A percentile compares a stretch with the other conserved stretches of the same genome.
phyloP scores from a whole-genome alignment of 1,284 basidiomycete genomes.

The Ceratorhiza oryzae-sativae region DNA sequence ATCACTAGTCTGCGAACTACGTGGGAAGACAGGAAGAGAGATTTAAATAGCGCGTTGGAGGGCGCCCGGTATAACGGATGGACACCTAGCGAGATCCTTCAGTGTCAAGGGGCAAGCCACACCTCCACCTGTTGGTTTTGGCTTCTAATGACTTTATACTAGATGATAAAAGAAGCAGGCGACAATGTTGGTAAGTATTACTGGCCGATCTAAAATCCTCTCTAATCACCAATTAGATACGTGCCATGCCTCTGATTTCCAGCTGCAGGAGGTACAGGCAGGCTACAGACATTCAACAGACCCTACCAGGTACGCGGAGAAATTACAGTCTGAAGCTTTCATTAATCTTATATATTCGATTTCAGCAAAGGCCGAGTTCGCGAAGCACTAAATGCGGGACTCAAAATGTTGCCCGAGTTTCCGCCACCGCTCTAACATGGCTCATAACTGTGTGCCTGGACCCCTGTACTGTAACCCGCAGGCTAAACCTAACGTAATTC shows the following conservation, averaged over 20 bases:
- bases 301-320: conserved; percentile 12
- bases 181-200: conserved; percentile 21
- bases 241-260: conserved; percentile 36
- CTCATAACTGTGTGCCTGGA: not conserved
- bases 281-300: conserved; percentile 37
- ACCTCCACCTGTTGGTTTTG: not conserved
- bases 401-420: conserved; percentile 30
- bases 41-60: conserved; percentile 28
- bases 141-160: not conserved
- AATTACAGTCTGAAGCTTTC: not conserved
- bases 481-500: not conserved
- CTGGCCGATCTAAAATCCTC: not conserved
- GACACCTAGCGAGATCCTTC: conserved; percentile 25
- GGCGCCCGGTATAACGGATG: conserved; percentile 36
- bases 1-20: conserved; percentile 20
- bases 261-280: conserved; percentile 22
- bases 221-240: conserved; percentile 9
- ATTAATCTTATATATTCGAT: not conserved
- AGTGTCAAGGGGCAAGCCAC: conserved; percentile 27
- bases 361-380: conserved; percentile 26
- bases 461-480: too few species aligned
- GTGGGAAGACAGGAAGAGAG: conserved; percentile 28
- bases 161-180: conserved; percentile 34
- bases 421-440: conserved; percentile 17
- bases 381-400: conserved; percentile 32